Conservation (phyloP, 306 rosid species). For the Lotus japonicus region DNA sequence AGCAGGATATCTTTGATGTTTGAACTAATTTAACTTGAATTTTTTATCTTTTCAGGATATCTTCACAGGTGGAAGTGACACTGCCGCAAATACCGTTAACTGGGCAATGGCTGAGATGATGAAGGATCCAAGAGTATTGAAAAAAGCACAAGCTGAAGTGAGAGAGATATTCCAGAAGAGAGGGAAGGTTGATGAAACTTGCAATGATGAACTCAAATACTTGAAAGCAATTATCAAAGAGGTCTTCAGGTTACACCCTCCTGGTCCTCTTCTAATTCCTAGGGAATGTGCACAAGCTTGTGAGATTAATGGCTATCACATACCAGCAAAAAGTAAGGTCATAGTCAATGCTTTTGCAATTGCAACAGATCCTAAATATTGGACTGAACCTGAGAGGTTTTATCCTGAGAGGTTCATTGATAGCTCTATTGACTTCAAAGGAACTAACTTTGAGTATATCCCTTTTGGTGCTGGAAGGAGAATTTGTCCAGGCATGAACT, state of each 20-base stretch:
- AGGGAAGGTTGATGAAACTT: background rate
- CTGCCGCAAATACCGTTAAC: background rate
- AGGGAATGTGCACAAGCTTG: conserved; percentile 13
- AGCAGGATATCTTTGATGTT: too few species aligned
- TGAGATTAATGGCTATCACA: conserved; percentile 18
- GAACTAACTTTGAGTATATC: conserved; percentile 1
- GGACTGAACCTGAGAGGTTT: conserved; percentile 8
- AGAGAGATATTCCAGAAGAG: background rate
- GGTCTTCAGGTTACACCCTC: conserved; percentile 25
- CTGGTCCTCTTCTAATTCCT: conserved; percentile 20
- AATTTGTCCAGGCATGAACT: conserved; percentile 8
- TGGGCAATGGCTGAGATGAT: conserved; percentile 15
- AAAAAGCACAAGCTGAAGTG: conserved; percentile 26
- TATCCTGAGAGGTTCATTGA: conserved; percentile 16
- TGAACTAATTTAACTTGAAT: background rate
- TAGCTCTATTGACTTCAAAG: conserved; percentile 10
- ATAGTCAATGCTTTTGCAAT: conserved; percentile 32
- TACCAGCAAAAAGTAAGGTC: conserved; percentile 17
- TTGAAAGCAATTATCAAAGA: conserved; percentile 30
- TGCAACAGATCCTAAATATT: conserved; percentile 26
- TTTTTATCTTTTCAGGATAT: background rate
- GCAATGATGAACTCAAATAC: conserved; percentile 9
- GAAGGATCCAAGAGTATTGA: conserved; percentile 19
- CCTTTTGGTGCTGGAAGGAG: conserved; percentile 35
- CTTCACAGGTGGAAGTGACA: conserved; percentile 1